Conservation (phyloP, 1,284 basidiomycete genomes). For the Bjerkandera adusta region DNA sequence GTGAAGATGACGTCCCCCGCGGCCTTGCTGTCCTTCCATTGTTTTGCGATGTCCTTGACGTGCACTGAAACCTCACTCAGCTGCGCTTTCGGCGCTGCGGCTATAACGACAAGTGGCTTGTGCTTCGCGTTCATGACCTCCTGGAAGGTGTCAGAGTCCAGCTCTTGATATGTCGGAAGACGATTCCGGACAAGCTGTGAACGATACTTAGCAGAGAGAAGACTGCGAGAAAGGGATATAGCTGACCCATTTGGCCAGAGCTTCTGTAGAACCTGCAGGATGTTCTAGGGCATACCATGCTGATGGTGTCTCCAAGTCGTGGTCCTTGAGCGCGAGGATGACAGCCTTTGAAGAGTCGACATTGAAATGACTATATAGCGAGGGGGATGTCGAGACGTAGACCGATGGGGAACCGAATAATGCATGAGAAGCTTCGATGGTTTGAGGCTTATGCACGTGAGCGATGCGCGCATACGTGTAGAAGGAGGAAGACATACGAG, state of each 20-base stretch:
- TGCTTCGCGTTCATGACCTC: conserved; percentile 78
- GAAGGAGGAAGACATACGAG: conserved; percentile 36
- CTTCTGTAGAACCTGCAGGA: conserved; percentile 7
- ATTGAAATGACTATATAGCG: conserved; percentile 50
- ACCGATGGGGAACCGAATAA: conserved; percentile 74
- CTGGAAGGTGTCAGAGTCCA: conserved; percentile 75
- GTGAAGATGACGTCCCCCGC: conserved; percentile 73
- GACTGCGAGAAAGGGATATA: neutral
- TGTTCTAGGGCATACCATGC: conserved; percentile 24
- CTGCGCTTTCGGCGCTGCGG: conserved; percentile 41
- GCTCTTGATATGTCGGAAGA: conserved; percentile 67
- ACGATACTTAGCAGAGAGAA: neutral
- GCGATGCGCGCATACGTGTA: neutral
- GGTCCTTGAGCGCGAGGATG: conserved; percentile 77
- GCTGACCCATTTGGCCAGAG: conserved; percentile 28
- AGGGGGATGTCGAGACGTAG: conserved; percentile 49
- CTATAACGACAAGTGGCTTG: conserved; percentile 76
- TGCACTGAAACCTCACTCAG: conserved; percentile 43
- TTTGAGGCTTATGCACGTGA: conserved; percentile 37
- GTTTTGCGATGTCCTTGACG: conserved; percentile 54
- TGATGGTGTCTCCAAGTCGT: conserved; percentile 41
- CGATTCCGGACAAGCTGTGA: conserved; percentile 45
- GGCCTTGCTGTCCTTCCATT: conserved; percentile 57
- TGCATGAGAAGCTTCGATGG: conserved; percentile 46
- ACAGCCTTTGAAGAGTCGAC: conserved; percentile 48